Conservation (phyloP, 2,329 filamentous ascomycete species). For the Cercospora citrullina region DNA sequence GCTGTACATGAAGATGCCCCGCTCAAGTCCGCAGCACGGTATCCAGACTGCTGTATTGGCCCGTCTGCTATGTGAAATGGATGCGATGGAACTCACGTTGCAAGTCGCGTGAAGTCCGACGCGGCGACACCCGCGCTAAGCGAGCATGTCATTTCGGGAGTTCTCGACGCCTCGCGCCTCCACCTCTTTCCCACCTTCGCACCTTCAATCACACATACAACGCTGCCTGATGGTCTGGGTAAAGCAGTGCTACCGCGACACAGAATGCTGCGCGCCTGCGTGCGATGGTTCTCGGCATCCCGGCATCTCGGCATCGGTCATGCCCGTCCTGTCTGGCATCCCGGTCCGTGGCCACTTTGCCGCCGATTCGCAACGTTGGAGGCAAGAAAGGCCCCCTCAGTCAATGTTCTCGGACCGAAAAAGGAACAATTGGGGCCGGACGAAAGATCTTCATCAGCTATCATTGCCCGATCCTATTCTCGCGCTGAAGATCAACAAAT, state of each 20-base stretch:
- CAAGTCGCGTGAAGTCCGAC: not conserved
- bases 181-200: not conserved
- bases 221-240: not conserved
- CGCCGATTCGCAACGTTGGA: not conserved
- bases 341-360: not conserved
- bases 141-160: not conserved
- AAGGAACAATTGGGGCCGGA: not conserved
- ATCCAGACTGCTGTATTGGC: not conserved
- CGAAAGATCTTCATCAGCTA: not conserved
- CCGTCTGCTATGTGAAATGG: not conserved
- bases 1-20: not conserved
- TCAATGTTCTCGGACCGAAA: not conserved
- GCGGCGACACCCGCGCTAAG: not conserved
- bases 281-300: not conserved
- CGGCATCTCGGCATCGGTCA: not conserved
- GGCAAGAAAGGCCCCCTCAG: not conserved
- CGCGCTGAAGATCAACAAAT: not conserved
- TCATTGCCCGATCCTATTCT: not conserved
- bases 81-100: not conserved
- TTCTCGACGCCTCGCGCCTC: not conserved
- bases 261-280: not conserved
- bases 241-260: not conserved
- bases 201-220: not conserved
- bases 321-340: not conserved
- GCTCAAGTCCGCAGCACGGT: not conserved